Conservation (phyloP, 352 stramenopile species). For the Phytophthora syringae region DNA sequence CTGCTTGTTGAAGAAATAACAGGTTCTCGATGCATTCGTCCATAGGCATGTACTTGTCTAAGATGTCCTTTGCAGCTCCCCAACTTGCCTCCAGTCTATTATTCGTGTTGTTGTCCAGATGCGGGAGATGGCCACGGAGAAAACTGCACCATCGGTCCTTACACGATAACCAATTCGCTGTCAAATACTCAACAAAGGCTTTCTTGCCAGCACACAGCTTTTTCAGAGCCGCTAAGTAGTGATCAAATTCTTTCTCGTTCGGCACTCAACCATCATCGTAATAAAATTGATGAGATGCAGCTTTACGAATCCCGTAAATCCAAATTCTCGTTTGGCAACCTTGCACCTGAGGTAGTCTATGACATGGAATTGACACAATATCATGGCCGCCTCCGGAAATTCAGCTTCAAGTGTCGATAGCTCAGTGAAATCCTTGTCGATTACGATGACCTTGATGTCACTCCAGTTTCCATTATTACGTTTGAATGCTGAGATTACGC, state of each 20-base stretch:
- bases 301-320: not conserved
- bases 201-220: not conserved
- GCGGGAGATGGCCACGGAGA: constrained; percentile 1
- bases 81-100: constrained; percentile 11
- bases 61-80: constrained; percentile 6
- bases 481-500: constrained; percentile 9
- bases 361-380: constrained; percentile 21
- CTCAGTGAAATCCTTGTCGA: constrained; percentile 15
- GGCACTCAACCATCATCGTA: constrained; percentile 1
- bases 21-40: constrained; percentile 9
- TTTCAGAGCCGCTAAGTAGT: constrained; percentile 1
- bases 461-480: constrained; percentile 6
- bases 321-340: not conserved
- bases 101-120: constrained; percentile 23
- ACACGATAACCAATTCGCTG: constrained; percentile 7
- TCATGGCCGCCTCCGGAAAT: not conserved
- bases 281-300: not conserved
- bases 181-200: constrained; percentile 1
- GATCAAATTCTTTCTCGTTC: not conserved
- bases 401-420: not conserved
- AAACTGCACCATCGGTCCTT: constrained; percentile 7
- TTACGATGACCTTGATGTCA: not conserved
- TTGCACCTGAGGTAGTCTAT: constrained; percentile 16
- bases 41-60: not conserved
- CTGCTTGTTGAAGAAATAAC: constrained; percentile 5